Base-by-base conservation (phyloP, 208 protist genomes). In the Crithidia expoeki region DNA sequence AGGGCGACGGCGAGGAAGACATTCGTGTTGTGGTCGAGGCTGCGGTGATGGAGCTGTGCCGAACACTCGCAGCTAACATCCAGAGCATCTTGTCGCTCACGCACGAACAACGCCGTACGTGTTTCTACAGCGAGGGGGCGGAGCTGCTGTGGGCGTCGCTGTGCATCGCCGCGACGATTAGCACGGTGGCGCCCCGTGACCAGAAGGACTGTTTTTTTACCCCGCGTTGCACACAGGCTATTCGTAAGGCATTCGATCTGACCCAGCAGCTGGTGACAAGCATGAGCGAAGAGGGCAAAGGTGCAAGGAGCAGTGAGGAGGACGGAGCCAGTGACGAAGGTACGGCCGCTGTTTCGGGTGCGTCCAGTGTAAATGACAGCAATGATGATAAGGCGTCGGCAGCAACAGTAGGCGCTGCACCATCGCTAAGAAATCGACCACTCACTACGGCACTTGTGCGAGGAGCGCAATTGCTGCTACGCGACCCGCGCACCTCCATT, bases 111-210 rank as follows among this genome's bases (percentile, higher is more conserved):
- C 71, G 68, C 11, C 46, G 17, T 16, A 34, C 60, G 25, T 69
- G 69, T 33, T 87, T 79, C 51, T 30, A 30, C 19, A 57, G 42
- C 10, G 83, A 88, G 44, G 56, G 61, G 14, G 69, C 81, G 6
- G 73, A 83, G 63, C 57, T 89, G 67, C 60, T 89, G 38, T 88
- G 83, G 86, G 49, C 79, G 2, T 75, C 74, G 51, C 74, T 92
- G 19, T 80, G 77, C 58, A 74, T 82, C 34, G 60, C 71, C 23
- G 56, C 78, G 30, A 73, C 76, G 4, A 47, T 92, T 38, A 72
- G 83, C 60, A 51, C 62, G 23, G 79, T 76, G 17, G 59, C 70
- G 7, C 60, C 75, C 14, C 63, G 67, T 19, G 86, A 92, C 62
- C 66, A 78, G 42, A 50, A 74, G 30, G 76, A 78, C 21, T 64